Evolutionary conservation across 208 protist species (phyloP).

Genomic region (Trypanosoma rangeli): DNA sequence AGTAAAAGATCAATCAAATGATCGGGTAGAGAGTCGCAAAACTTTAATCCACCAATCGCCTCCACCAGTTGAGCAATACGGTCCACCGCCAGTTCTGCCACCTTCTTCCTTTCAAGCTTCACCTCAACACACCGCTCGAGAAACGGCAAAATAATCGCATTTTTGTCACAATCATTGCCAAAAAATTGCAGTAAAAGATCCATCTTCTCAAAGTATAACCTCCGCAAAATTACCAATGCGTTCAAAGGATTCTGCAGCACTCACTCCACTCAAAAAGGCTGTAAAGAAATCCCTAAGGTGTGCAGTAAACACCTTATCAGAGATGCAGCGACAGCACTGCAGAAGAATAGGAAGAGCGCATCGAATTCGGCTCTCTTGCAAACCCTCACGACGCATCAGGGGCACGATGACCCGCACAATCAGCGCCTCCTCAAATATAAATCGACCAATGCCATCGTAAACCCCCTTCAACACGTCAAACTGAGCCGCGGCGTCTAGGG

Average conservation of each 20-base stretch:
- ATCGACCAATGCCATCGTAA: no score
- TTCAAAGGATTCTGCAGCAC: slow-evolving; percentile 27
- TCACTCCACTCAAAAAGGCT: slow-evolving; percentile 34
- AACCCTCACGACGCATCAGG: no score
- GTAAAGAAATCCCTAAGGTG: slow-evolving; percentile 43
- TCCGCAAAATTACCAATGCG: slow-evolving; percentile 35
- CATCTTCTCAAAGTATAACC: slow-evolving; percentile 46
- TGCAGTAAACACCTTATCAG: slow-evolving; percentile 26
- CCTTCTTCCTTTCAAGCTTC: background rate
- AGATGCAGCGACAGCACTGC: slow-evolving; percentile 31
- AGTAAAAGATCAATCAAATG: slow-evolving; percentile 29
- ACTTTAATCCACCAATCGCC: slow-evolving; percentile 18
- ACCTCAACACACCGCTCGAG: slow-evolving; percentile 36
- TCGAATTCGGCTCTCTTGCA: no score
- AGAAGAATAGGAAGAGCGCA: slow-evolving; percentile 57
- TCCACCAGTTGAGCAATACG: no score
- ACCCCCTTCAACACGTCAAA: no score
- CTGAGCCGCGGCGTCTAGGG: no score
- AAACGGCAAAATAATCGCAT: slow-evolving; percentile 39
- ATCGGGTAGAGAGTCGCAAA: slow-evolving; percentile 26
- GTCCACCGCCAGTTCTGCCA: no score
- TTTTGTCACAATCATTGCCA: slow-evolving; percentile 29
- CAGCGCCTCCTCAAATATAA: no score
- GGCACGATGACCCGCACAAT: no score
- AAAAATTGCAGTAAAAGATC: slow-evolving; percentile 38